Evolutionary conservation across 345 rosid species (phyloP).

Genomic region (Litchi chinensis): DNA sequence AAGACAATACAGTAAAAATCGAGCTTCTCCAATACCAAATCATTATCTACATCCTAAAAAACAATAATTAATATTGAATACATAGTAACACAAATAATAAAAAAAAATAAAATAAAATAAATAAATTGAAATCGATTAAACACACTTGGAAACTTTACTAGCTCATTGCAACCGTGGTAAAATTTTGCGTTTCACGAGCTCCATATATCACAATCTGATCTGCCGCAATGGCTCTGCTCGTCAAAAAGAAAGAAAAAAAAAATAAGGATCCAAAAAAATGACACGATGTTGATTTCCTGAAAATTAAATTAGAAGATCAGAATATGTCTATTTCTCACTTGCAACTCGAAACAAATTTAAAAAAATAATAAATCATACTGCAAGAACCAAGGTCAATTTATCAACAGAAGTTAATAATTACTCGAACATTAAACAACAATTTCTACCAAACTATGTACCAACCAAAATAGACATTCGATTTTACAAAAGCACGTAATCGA

Average conservation of each 20-base stretch:
- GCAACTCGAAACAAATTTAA: too few species aligned
- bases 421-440: too few species aligned
- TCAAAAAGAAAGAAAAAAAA: slow-evolving; percentile 18
- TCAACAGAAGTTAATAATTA: too few species aligned
- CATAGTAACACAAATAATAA: slow-evolving; percentile 10
- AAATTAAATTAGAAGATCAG: too few species aligned
- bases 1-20: too few species aligned
- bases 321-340: too few species aligned
- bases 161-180: slow-evolving; percentile 75
- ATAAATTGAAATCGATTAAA: not conserved
- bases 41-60: not conserved
- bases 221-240: slow-evolving; percentile 61
- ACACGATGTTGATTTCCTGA: too few species aligned
- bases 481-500: too few species aligned
- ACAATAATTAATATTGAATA: not conserved
- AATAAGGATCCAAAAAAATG: slow-evolving; percentile 19
- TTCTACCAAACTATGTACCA: too few species aligned
- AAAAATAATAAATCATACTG: too few species aligned
- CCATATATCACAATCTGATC: slow-evolving; percentile 75
- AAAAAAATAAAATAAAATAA: not conserved
- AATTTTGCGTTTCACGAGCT: slow-evolving; percentile 61
- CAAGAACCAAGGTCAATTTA: too few species aligned
- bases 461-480: too few species aligned
- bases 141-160: slow-evolving; percentile 63
- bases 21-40: not conserved